These are phyloP conservation scores for Coemansia reversa DNA, from an alignment of 192 early-diverging fungal genomes.

Conservation along the genomic window DNA sequence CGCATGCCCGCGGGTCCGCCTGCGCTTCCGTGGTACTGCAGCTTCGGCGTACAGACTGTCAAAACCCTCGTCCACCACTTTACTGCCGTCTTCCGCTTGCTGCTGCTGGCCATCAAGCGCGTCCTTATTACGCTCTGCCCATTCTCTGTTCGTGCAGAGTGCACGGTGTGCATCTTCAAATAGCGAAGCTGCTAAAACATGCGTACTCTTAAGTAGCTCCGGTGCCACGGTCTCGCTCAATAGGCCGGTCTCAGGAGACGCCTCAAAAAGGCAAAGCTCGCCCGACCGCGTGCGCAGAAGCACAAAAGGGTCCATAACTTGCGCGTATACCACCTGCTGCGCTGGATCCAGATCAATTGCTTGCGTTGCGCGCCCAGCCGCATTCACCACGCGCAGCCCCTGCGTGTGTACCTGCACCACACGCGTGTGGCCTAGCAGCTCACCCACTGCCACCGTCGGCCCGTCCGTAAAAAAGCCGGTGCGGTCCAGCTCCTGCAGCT, in stretches of 20 bases:
- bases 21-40: conserved; percentile 15
- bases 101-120: conserved; percentile 8
- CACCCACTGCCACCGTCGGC: conserved; percentile 75
- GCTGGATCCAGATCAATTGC: conserved; percentile 16
- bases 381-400: conserved; percentile 72
- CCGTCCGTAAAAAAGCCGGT: conserved; percentile 73
- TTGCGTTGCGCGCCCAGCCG: conserved; percentile 41
- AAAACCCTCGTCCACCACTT: conserved; percentile 21
- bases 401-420: conserved; percentile 83
- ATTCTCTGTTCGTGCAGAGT: conserved; percentile 31
- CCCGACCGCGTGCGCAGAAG: conserved; percentile 68
- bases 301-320: conserved; percentile 80
- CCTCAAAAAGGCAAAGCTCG: conserved; percentile 59
- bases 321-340: conserved; percentile 64
- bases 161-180: conserved; percentile 38
- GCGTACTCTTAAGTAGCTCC: conserved; percentile 1
- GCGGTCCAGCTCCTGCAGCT: conserved; percentile 70
- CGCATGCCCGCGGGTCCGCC: conserved; percentile 8
- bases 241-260: conserved; percentile 51
- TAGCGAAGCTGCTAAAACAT: conserved; percentile 27
- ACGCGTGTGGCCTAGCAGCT: conserved; percentile 65
- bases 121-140: conserved; percentile 35
- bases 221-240: conserved; percentile 20
- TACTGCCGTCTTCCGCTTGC: conserved; percentile 1
- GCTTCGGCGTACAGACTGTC: conserved; percentile 45